These are phyloP conservation scores for Tulasnella sp. DNA, from an alignment of 768 basidiomycete species.

Conservation along the genomic window DNA sequence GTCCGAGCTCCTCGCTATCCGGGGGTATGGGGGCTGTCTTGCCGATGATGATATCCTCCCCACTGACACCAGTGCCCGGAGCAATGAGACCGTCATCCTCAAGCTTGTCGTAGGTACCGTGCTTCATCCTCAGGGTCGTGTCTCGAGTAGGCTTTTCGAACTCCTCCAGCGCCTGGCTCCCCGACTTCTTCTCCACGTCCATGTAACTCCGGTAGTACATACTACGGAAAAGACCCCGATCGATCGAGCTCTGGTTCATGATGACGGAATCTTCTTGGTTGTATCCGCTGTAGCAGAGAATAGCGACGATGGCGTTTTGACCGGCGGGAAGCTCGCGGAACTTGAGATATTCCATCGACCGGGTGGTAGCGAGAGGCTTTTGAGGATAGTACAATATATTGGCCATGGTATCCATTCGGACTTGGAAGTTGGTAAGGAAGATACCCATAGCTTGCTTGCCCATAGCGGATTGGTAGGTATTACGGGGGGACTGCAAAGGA, in stretches of 20 bases:
- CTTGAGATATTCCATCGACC: conserved; percentile 98
- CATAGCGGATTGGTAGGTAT: conserved; percentile 99
- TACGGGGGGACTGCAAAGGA: conserved; percentile 82
- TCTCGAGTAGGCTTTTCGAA: conserved; percentile 96
- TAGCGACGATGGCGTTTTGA: conserved; percentile 98
- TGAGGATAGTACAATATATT: conserved; percentile 99
- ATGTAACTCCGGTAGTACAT: conserved; percentile 98
- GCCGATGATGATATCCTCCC: conserved; percentile 98
- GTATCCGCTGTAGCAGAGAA: conserved; percentile 97
- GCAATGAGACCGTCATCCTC: conserved; percentile 96
- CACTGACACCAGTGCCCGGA: conserved; percentile 88
- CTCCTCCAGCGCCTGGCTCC: conserved; percentile 85
- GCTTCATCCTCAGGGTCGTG: conserved; percentile 92
- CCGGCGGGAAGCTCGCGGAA: conserved; percentile 98
- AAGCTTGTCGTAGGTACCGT: conserved; percentile 96
- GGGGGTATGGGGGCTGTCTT: conserved; percentile 97
- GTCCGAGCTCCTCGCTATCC: conserved; percentile 95
- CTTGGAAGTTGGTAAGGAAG: conserved; percentile 95
- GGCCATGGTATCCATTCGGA: conserved; percentile 99
- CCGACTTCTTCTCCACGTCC: conserved; percentile 97
- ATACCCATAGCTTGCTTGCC: conserved; percentile 99
- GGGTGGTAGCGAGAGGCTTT: conserved; percentile 96
- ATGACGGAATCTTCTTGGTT: conserved; percentile 99
- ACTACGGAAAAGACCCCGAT: conserved; percentile 96
- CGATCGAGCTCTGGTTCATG: conserved; percentile 99